Evolutionary conservation across 208 protist species (phyloP), one percentile per base, ranked within the genome.

Genomic region (Trypanosoma melophagium): DNA sequence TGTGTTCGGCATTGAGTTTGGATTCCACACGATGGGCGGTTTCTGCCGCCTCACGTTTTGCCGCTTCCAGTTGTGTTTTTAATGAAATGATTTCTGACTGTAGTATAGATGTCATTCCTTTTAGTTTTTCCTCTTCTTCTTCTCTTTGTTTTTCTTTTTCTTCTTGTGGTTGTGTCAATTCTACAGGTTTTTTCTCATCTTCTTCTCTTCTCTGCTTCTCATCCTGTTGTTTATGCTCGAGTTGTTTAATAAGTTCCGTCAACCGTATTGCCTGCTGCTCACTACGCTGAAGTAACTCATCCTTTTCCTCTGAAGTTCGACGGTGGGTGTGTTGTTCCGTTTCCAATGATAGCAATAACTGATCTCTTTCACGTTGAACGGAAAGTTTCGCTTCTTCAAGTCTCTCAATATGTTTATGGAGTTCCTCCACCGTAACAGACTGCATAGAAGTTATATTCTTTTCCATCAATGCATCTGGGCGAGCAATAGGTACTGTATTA

Each of bases 241-340:
- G 60, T 21, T 28, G 22, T 7, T 53, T 2, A 60, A 67, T 49
- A 12, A 74, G 41, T 22, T 44, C 31, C 0, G 24, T 47, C 5
- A 74, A 41, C 16, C n/a, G 1, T 17, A 57, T 14, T n/a, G 60
- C 68, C 25, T 63, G 68, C 7, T 61, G 52, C 25, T 24, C 1
- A 56, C 38, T 60, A 21, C 56, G 17, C 42, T 7, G 31, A 17
- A 67, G 50, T 38, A 74, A 41, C 28, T 59, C 40, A 5, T 74
- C 68, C 16, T 54, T 61, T 60, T 66, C 60, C 14, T 50, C 12
- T 35, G 42, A 65, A 13, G 68, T 53, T 5, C n/a, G 60, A 3
- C 52, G 40, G 21, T 60, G 60, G 24, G 16, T 56, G 10, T 28
- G 16, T 21, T 53, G 50, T 31, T 62, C 60, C 22, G 60, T 42